Base-by-base conservation (phyloP, 2,329 filamentous ascomycete genomes). In the Coniella lustricola region DNA sequence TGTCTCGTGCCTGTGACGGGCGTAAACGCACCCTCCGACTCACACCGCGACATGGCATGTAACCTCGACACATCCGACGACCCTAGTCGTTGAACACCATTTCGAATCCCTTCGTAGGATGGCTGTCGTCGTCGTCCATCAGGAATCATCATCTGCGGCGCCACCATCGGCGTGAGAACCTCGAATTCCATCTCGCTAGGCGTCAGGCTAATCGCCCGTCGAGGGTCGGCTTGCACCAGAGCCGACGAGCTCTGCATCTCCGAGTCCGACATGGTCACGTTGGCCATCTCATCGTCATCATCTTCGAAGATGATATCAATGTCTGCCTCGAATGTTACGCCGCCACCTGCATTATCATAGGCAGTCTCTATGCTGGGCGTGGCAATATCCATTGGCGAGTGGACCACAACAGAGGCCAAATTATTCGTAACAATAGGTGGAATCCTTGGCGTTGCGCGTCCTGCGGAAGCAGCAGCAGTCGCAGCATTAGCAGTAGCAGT, bases 211-310 rank as follows among this genome's bases (percentile, higher is more conserved):
- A 35, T 18, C 9, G 36, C 39, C 20, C 21, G 25, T 16, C 43
- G 22, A 22, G 33, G 21, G 33, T 46, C 37, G 16, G 54, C 62
- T 38, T 58, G 55, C 21, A 62, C 4, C 68, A 67, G 17, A 60
- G 48, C 47, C 65, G 68, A 74, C 49, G 63, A 66, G 5, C 62
- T 59, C 50, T 76, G 43, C 40, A 42, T 20, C 18, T 52, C 50
- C 4, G 50, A 52, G 21, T 47, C 74, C n/a, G 72, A 75, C 70
- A 75, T 75, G 39, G 76, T 72, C 5, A 74, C 61, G 29, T 77
- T 74, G 29, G 61, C 56, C 35, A 46, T 53, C 29, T 61, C 21
- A 1, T 36, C 38, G 3, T 31, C 38, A 4, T 20, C 17, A 35
- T 9, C 3, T n/a, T n/a, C n/a, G n/a, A n/a, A n/a, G n/a, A n/a